Evolutionary conservation across 1,139 yeast species (phyloP).

Genomic region (Arxiozyma bovina): DNA sequence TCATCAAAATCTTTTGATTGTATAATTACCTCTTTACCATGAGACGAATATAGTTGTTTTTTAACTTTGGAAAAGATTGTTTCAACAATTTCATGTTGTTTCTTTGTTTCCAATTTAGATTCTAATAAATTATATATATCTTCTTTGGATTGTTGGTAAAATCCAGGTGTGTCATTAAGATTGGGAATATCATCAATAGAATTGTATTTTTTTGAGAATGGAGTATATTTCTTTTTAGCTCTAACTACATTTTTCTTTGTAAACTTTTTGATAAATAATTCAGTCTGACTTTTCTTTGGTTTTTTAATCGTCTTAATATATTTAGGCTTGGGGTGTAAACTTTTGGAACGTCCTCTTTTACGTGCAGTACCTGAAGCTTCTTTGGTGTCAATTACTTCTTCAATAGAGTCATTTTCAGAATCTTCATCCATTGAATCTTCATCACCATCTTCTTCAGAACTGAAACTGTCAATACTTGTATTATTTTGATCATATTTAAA

Average conservation of each 20-base stretch:
- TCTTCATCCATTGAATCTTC: conserved; percentile 1
- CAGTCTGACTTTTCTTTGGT: conserved; percentile 4
- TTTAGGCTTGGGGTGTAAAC: neutral
- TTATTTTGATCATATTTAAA: conserved; percentile 5
- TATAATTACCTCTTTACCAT: conserved; percentile 27
- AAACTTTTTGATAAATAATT: conserved; percentile 19
- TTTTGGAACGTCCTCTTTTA: conserved; percentile 2
- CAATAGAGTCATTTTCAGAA: neutral
- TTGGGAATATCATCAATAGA: conserved; percentile 28
- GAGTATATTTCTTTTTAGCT: conserved; percentile 30
- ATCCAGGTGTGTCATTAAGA: conserved; percentile 22
- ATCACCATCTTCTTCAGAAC: conserved; percentile 1
- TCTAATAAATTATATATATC: conserved; percentile 23
- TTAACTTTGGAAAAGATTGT: conserved; percentile 31
- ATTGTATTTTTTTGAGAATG: conserved; percentile 28
- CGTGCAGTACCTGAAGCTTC: neutral
- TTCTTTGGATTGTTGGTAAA: conserved; percentile 22
- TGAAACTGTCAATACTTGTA: conserved; percentile 5
- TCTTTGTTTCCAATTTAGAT: conserved; percentile 22
- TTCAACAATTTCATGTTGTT: conserved; percentile 24
- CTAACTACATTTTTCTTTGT: conserved; percentile 29
- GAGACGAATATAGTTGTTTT: conserved; percentile 28
- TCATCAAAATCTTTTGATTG: conserved; percentile 25
- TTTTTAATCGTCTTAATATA: neutral
- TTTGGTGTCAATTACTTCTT: conserved; percentile 2